phyloP scores from a whole-genome alignment of 139 green algal genomes.

The Chlamydomonas incerta region DNA sequence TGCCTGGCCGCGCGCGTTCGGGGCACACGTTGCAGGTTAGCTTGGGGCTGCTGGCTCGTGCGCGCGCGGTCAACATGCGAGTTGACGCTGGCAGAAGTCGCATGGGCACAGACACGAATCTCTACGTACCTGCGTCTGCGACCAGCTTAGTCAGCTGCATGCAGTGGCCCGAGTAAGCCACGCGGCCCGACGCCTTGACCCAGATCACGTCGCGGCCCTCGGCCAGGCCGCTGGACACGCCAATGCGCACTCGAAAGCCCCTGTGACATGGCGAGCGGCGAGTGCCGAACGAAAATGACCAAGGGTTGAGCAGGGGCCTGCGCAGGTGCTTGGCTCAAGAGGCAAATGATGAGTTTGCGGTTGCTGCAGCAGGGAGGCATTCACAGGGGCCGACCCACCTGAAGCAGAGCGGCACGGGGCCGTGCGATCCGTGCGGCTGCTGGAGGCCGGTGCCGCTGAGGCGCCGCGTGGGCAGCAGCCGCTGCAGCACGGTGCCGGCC shows the following conservation, averaged over 20 bases:
- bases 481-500: neutral
- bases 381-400: neutral
- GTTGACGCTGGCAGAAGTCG: too few relatives aligned
- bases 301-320: too few relatives aligned
- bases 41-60: too few relatives aligned
- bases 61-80: too few relatives aligned
- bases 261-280: neutral
- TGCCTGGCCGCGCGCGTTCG: too few relatives aligned
- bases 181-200: neutral
- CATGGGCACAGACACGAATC: too few relatives aligned
- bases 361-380: too few relatives aligned
- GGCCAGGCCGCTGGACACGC: neutral
- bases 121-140: neutral
- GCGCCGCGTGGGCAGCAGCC: neutral
- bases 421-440: neutral
- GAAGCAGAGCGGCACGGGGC: neutral
- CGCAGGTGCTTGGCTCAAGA: too few relatives aligned
- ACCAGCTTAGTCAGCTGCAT: constrained; percentile 1
- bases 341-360: too few relatives aligned
- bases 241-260: constrained; percentile 6
- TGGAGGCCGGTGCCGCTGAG: neutral
- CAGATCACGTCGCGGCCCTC: neutral
- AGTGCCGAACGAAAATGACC: too few relatives aligned
- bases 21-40: too few relatives aligned
- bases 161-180: neutral